Evolutionary conservation across 1,284 basidiomycete genomes (phyloP).

Genomic region (Boletus mariae): DNA sequence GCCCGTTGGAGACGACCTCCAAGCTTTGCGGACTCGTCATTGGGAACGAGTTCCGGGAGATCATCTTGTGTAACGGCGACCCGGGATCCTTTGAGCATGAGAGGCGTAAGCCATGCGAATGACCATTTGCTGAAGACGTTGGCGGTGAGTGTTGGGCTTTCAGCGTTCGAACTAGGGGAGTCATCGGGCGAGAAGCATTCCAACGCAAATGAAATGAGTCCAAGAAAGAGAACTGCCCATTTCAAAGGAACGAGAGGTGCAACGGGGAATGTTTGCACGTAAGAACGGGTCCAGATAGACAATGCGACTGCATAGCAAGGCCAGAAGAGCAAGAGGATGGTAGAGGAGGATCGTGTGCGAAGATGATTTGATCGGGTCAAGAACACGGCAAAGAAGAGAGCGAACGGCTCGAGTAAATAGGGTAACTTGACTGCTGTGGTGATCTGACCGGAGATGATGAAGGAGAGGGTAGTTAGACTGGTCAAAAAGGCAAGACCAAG

Average conservation of each 20-base stretch:
- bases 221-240: slow-evolving; percentile 46
- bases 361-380: background rate
- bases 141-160: slow-evolving; percentile 76
- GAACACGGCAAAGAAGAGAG: background rate
- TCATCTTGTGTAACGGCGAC: slow-evolving; percentile 75
- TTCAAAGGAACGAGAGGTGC: slow-evolving; percentile 41
- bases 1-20: slow-evolving; percentile 60
- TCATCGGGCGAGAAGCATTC: slow-evolving; percentile 74
- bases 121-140: slow-evolving; percentile 80
- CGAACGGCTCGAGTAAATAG: background rate
- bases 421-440: background rate
- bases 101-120: slow-evolving; percentile 77
- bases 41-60: slow-evolving; percentile 61
- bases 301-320: slow-evolving; percentile 50
- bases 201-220: slow-evolving; percentile 57
- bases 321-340: background rate
- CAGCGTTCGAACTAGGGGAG: slow-evolving; percentile 46
- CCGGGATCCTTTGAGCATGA: slow-evolving; percentile 67
- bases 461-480: background rate
- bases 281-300: slow-evolving; percentile 63
- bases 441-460: background rate
- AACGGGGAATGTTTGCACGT: slow-evolving; percentile 18
- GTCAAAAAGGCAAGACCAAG: background rate
- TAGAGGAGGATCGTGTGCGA: background rate
- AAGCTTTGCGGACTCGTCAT: slow-evolving; percentile 74